These are phyloP conservation scores for Phlebiopsis gigantea DNA, from an alignment of 768 basidiomycete genomes.

Conservation along the genomic window DNA sequence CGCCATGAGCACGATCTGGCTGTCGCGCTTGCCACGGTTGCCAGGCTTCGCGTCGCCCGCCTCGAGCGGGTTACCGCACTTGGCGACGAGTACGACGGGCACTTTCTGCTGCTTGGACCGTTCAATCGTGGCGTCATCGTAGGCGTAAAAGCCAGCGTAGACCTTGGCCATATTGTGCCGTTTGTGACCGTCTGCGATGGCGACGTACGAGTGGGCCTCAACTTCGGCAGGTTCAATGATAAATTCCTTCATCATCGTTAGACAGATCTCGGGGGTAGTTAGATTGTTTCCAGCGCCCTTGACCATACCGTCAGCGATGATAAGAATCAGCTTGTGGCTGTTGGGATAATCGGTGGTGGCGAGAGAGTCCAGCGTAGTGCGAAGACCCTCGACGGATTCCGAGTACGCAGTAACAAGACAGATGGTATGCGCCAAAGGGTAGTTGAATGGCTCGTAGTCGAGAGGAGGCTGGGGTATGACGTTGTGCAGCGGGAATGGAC, in stretches of 20 bases:
- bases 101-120: conserved; percentile 93
- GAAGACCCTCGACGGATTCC: conserved; percentile 91
- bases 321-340: conserved; percentile 90
- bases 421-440: conserved; percentile 89
- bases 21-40: conserved; percentile 98
- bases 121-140: conserved; percentile 88
- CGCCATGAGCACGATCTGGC: conserved; percentile 94
- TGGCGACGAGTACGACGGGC: conserved; percentile 93
- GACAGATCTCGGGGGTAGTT: conserved; percentile 90
- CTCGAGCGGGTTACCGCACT: conserved; percentile 91
- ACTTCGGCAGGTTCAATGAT: conserved; percentile 77
- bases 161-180: conserved; percentile 99
- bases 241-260: conserved; percentile 97
- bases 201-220: conserved; percentile 92
- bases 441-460: conserved; percentile 94
- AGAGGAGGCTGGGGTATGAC: conserved; percentile 90
- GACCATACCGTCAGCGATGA: conserved; percentile 98
- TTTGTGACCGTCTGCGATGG: conserved; percentile 99
- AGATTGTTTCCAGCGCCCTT: conserved; percentile 87
- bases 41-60: conserved; percentile 89
- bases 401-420: conserved; percentile 98
- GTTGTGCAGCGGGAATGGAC: conserved; percentile 89
- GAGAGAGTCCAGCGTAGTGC: conserved; percentile 96
- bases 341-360: conserved; percentile 99
- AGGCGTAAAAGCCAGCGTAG: conserved; percentile 95